Evolutionary conservation across 2,329 filamentous ascomycete genomes (phyloP).

Genomic region (Aureobasidium lini): DNA sequence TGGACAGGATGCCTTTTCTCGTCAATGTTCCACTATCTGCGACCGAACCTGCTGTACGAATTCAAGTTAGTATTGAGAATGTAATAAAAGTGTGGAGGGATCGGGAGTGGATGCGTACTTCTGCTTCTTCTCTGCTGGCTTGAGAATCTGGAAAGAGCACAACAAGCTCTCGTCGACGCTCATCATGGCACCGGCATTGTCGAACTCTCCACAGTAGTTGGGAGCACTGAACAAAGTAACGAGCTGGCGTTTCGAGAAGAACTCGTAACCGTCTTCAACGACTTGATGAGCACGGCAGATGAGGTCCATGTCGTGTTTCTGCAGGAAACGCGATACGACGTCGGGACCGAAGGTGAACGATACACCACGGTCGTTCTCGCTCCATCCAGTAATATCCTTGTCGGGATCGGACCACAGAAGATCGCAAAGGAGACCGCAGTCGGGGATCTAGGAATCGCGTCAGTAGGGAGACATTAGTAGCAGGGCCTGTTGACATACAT

Average conservation of each 20-base stretch:
- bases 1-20: slow-evolving; percentile 11
- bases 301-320: slow-evolving; percentile 99
- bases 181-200: slow-evolving; percentile 99
- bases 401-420: slow-evolving; percentile 97
- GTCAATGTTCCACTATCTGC: slow-evolving; percentile 15
- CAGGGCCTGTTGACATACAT: slow-evolving; percentile 58
- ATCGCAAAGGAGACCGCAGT: slow-evolving; percentile 95
- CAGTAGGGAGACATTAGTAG: slow-evolving; percentile 20
- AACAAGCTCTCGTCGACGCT: slow-evolving; percentile 96
- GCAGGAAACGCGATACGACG: slow-evolving; percentile 91
- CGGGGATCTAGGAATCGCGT: slow-evolving; percentile 66
- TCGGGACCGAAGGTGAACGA: slow-evolving; percentile 98
- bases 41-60: slow-evolving; percentile 16
- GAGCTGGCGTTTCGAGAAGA: slow-evolving; percentile 96
- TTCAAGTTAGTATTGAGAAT: slow-evolving; percentile 8
- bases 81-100: not conserved
- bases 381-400: slow-evolving; percentile 99
- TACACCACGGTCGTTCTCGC: slow-evolving; percentile 96
- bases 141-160: slow-evolving; percentile 99
- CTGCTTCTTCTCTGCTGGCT: slow-evolving; percentile 99
- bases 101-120: slow-evolving; percentile 62
- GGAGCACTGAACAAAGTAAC: slow-evolving; percentile 97
- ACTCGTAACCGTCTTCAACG: slow-evolving; percentile 98
- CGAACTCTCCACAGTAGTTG: slow-evolving; percentile 99
- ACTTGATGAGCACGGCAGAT: slow-evolving; percentile 99